Conservation (phyloP, 2,329 filamentous ascomycete species). For the Sclerotinia subarctica region DNA sequence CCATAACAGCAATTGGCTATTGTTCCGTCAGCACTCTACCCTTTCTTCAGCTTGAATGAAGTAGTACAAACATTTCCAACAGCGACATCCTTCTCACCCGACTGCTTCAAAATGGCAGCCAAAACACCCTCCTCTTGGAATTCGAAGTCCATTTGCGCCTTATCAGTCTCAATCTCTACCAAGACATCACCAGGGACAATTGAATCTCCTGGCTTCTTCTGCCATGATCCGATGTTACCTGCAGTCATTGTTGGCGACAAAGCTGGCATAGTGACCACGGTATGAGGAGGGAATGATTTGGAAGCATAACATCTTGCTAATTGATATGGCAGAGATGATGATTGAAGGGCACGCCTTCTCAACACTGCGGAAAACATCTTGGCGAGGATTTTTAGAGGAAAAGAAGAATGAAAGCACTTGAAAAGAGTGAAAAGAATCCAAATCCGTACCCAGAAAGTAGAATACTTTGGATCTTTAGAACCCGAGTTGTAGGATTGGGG, state of each 20-base stretch:
- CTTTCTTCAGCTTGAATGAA: constrained; percentile 30
- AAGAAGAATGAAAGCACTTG: constrained; percentile 26
- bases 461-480: constrained; percentile 28
- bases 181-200: constrained; percentile 91
- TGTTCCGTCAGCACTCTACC: constrained; percentile 35
- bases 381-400: constrained; percentile 25
- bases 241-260: constrained; percentile 96
- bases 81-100: constrained; percentile 87
- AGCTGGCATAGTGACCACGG: constrained; percentile 95
- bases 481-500: constrained; percentile 24
- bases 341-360: constrained; percentile 58
- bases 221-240: constrained; percentile 95
- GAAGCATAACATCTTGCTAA: constrained; percentile 54
- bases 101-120: constrained; percentile 89
- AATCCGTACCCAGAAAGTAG: constrained; percentile 31
- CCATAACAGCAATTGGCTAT: constrained; percentile 91
- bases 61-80: constrained; percentile 80
- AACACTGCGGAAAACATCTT: constrained; percentile 62
- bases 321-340: constrained; percentile 49
- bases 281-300: constrained; percentile 90
- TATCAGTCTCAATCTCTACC: constrained; percentile 98
- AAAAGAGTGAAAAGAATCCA: constrained; percentile 22
- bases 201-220: constrained; percentile 90
- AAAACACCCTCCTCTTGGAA: constrained; percentile 97
- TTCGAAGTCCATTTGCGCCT: constrained; percentile 99